Evolutionary conservation across 2,329 filamentous ascomycete species (phyloP), one percentile per base, ranked within the genome.

Genomic region (Pseudogymnoascus sp.): DNA sequence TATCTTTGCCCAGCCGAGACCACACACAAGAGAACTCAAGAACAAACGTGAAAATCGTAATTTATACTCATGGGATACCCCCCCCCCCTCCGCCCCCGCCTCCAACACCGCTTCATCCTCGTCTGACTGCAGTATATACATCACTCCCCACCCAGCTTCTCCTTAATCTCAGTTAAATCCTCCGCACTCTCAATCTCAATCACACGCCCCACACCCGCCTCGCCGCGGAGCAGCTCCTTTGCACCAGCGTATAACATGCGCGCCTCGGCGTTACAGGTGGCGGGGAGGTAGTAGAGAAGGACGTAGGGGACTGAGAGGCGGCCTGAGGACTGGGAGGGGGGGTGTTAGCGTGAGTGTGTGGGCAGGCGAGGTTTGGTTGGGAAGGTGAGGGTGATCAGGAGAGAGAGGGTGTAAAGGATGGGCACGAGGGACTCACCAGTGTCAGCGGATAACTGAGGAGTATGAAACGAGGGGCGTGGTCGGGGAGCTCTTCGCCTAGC

Each of bases 171-270:
- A 68, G 90, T 86, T 69, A 97, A 73, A 63, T 97, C 93, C 63
- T 96, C 91, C 3, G 84, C 83, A 18, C 84, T 86, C 69, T 90
- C 86, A 60, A 97, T 86, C 75, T 97, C 93, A 66, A 99, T 84
- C 26, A 97, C 88, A 69, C 85, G 86, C 62, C 89, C 88, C n/a
- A 92, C 93, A 78, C 97, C 92, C 65, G 90, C 90, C 63, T 91
- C 96, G 73, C 91, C 96, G 68, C 93, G 86, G 88, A 97, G 92
- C 75, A 97, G 77, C 78, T 99, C 95, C 77, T 97, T 96, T 47
- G 95, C 95, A 40, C 93, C 90, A 31, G 95, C 95, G 75, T 97
- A 99, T 73, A 95, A 80, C 95, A 97, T 97, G 69, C 91, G 86
- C 73, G 89, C 80, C 73, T 93, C 90, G 69, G 83, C 85, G 75